phyloP scores from a whole-genome alignment of 352 stramenopile genomes.

The Pythium diclinum region DNA sequence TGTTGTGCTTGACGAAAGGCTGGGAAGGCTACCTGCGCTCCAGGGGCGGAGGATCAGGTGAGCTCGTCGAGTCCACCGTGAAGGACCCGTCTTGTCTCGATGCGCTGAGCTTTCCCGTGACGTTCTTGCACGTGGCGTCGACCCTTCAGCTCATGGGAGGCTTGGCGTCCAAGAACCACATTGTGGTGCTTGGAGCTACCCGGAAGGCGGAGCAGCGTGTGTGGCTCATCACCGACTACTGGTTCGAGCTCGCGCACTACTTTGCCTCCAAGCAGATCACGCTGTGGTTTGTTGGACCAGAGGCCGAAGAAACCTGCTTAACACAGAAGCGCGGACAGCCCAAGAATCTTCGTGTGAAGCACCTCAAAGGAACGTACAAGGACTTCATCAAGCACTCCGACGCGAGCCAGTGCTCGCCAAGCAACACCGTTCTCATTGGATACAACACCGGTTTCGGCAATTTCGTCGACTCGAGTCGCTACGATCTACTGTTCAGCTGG shows the following conservation, averaged over 20 bases:
- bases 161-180: slow-evolving; percentile 12
- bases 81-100: slow-evolving; percentile 70
- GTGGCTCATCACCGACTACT: slow-evolving; percentile 66
- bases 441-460: slow-evolving; percentile 83
- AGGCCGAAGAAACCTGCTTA: slow-evolving; percentile 29
- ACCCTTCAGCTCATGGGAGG: slow-evolving; percentile 32
- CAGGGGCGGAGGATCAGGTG: slow-evolving; percentile 19
- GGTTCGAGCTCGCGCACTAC: slow-evolving; percentile 46
- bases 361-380: slow-evolving; percentile 52
- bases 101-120: slow-evolving; percentile 70
- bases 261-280: slow-evolving; percentile 36
- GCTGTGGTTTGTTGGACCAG: slow-evolving; percentile 64
- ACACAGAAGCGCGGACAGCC: slow-evolving; percentile 6
- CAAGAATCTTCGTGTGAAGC: slow-evolving; percentile 30
- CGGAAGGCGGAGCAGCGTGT: slow-evolving; percentile 72
- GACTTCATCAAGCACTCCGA: slow-evolving; percentile 39
- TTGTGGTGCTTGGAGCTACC: slow-evolving; percentile 61
- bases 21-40: slow-evolving; percentile 57
- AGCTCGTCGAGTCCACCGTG: slow-evolving; percentile 40
- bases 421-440: slow-evolving; percentile 54
- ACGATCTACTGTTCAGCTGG: slow-evolving; percentile 69
- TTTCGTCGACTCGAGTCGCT: slow-evolving; percentile 53
- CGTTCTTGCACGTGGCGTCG: slow-evolving; percentile 43
- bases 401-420: slow-evolving; percentile 30
- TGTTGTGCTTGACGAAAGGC: slow-evolving; percentile 29